phyloP scores from a whole-genome alignment of 2,329 filamentous ascomycete species.

The Gnomoniopsis sp. region DNA sequence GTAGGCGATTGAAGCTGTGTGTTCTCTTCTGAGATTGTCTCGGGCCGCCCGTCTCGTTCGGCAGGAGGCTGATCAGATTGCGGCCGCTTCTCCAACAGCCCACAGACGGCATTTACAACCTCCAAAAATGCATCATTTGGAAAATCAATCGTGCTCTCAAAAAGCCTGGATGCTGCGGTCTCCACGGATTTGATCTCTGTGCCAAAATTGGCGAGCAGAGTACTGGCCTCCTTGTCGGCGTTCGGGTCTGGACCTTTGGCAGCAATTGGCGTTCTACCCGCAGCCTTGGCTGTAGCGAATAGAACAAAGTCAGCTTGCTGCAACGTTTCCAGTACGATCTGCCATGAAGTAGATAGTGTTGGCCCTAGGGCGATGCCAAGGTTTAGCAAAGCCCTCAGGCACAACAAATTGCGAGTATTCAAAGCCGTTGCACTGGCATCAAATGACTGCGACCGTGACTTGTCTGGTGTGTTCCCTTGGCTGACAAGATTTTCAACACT shows the following conservation, averaged over 20 bases:
- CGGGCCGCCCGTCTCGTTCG: slow-evolving; percentile 31
- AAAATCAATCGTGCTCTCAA: slow-evolving; percentile 91
- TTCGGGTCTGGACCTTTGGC: slow-evolving; percentile 43
- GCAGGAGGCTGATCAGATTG: slow-evolving; percentile 23
- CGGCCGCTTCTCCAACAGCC: slow-evolving; percentile 52
- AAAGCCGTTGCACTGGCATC: slow-evolving; percentile 57
- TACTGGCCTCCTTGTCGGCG: slow-evolving; percentile 47
- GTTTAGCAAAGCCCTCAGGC: slow-evolving; percentile 87
- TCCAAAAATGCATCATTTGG: slow-evolving; percentile 77
- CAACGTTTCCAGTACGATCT: slow-evolving; percentile 85
- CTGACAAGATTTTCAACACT: slow-evolving; percentile 70
- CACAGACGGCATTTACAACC: slow-evolving; percentile 72
- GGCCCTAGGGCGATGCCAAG: slow-evolving; percentile 91
- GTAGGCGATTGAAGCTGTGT: slow-evolving; percentile 33
- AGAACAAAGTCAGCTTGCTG: slow-evolving; percentile 91
- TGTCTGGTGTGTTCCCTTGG: slow-evolving; percentile 50
- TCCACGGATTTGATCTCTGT: slow-evolving; percentile 86
- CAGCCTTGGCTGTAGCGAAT: slow-evolving; percentile 57
- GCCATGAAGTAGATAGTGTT: slow-evolving; percentile 80
- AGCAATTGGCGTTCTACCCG: slow-evolving; percentile 48
- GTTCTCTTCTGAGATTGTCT: slow-evolving; percentile 31
- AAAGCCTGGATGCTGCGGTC: slow-evolving; percentile 76
- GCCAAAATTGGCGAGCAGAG: slow-evolving; percentile 64
- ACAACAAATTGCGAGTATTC: slow-evolving; percentile 86
- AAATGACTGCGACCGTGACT: slow-evolving; percentile 55